phyloP scores from a whole-genome alignment of 495 filamentous ascomycete genomes.

The Annulohypoxylon stygium region DNA sequence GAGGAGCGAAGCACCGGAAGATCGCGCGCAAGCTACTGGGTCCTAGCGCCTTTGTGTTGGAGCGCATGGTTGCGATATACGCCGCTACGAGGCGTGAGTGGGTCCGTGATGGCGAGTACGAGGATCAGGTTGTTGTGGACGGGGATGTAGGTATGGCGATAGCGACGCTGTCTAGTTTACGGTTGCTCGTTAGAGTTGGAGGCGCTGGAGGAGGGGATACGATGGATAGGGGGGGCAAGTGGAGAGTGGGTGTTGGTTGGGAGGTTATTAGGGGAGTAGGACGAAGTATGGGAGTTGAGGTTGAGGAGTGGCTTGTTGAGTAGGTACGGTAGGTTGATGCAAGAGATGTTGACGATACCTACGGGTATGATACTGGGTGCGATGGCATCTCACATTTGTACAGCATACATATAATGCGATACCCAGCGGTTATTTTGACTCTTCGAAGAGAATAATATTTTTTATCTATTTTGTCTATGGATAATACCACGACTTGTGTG shows the following conservation, averaged over 20 bases:
- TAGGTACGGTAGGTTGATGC: constrained; percentile 45
- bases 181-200: constrained; percentile 74
- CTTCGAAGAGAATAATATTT: constrained; percentile 22
- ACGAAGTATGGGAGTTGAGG: constrained; percentile 76
- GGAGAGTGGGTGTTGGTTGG: constrained; percentile 82
- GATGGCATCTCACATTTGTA: background rate
- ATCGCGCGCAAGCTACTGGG: constrained; percentile 78
- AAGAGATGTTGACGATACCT: background rate
- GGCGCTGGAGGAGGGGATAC: constrained; percentile 59
- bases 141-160: constrained; percentile 79
- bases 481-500: constrained; percentile 9
- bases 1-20: constrained; percentile 71
- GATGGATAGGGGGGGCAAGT: constrained; percentile 75
- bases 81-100: constrained; percentile 80
- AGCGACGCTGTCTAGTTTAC: constrained; percentile 82
- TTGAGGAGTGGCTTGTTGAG: constrained; percentile 78
- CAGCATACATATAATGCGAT: background rate
- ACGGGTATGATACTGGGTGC: background rate
- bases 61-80: constrained; percentile 90
- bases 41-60: constrained; percentile 85
- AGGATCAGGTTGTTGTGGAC: constrained; percentile 53
- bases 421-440: background rate
- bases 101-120: constrained; percentile 56
- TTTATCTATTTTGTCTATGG: constrained; percentile 22
- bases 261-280: constrained; percentile 75